Evolutionary conservation across 2,329 filamentous ascomycete species (phyloP).

Genomic region (Fusarium sp.): DNA sequence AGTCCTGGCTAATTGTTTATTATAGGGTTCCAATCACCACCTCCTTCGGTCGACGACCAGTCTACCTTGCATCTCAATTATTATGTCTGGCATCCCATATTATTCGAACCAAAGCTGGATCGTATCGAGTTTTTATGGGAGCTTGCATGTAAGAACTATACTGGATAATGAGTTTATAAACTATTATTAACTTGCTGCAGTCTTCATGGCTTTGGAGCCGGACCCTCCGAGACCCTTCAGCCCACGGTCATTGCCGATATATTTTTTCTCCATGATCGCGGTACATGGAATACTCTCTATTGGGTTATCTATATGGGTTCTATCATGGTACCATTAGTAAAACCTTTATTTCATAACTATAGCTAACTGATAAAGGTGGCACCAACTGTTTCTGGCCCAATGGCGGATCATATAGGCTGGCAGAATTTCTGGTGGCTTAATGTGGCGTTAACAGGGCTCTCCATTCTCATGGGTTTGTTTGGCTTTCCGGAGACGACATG

Average conservation of each 20-base stretch:
- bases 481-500: background rate
- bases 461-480: background rate
- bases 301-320: conserved; percentile 34
- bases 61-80: conserved; percentile 17
- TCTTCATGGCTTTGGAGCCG: conserved; percentile 25
- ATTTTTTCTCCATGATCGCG: conserved; percentile 37
- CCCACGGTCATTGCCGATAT: conserved; percentile 37
- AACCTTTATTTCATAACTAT: no score
- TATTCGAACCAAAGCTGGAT: conserved; percentile 15
- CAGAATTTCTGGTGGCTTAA: background rate
- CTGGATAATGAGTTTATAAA: no score
- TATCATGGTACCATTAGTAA: conserved; percentile 10
- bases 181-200: no score
- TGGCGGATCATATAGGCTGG: conserved; percentile 1
- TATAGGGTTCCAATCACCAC: background rate
- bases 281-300: conserved; percentile 39
- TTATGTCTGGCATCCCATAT: conserved; percentile 23
- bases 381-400: background rate
- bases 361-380: background rate
- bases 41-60: conserved; percentile 5
- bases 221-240: conserved; percentile 31
- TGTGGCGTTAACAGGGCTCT: background rate
- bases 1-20: background rate
- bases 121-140: conserved; percentile 20
- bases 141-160: conserved; percentile 13